phyloP scores from a whole-genome alignment of 495 filamentous ascomycete genomes.

The Xylaria nigripes region DNA sequence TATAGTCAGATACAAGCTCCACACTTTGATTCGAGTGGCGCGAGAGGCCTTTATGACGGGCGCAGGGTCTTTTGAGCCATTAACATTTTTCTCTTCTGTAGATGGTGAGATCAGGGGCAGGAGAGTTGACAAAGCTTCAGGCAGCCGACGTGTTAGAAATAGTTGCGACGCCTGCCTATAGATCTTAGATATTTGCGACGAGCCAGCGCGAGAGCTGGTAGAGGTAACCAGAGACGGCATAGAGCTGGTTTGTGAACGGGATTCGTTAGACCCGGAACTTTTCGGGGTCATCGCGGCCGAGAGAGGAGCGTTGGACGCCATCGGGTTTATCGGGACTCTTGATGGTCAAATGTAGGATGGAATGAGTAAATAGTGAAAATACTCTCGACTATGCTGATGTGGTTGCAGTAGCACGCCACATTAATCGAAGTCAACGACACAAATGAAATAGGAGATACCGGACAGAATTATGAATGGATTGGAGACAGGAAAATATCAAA shows the following conservation, averaged over 20 bases:
- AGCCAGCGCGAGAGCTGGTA: constrained; percentile 45
- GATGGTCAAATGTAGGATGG: neutral
- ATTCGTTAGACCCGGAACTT: constrained; percentile 20
- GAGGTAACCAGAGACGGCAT: constrained; percentile 40
- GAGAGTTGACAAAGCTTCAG: constrained; percentile 76
- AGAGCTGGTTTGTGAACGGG: constrained; percentile 37
- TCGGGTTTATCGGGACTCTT: constrained; percentile 7
- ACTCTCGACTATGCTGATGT: constrained; percentile 12
- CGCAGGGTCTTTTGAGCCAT: constrained; percentile 41
- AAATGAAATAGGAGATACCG: constrained; percentile 1
- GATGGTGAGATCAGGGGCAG: constrained; percentile 62
- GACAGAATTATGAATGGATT: neutral
- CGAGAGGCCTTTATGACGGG: constrained; percentile 66
- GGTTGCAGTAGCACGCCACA: constrained; percentile 10
- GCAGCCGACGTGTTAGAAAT: constrained; percentile 84
- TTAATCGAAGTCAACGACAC: constrained; percentile 6
- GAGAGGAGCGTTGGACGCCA: constrained; percentile 35
- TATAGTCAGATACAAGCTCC: constrained; percentile 92
- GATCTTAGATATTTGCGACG: constrained; percentile 64
- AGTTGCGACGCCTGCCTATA: constrained; percentile 87
- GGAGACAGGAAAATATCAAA: neutral
- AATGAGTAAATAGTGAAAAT: neutral
- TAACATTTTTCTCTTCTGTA: constrained; percentile 26
- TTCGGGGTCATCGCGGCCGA: constrained; percentile 31
- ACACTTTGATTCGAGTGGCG: constrained; percentile 82